Percentiles rank a stretch among this genome's conserved stretches.
Evolutionary conservation across 768 basidiomycete species (phyloP).

Genomic region (Mycena vitilis): DNA sequence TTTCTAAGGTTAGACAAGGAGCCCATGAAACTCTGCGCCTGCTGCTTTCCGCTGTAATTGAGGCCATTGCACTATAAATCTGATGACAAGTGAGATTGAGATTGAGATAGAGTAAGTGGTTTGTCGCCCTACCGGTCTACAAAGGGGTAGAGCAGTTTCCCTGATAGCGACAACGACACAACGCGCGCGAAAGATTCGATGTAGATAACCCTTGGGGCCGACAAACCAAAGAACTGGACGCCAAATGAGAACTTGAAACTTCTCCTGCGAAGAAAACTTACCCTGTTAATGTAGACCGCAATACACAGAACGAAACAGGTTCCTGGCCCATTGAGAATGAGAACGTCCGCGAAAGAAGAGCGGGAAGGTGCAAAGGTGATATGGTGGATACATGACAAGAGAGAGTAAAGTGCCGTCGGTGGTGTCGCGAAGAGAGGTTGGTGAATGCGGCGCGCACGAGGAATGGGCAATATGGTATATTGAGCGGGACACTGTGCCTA

Average conservation of each 20-base stretch:
- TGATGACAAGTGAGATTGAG: constrained; percentile 40
- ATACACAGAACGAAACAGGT: constrained; percentile 87
- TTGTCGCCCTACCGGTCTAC: constrained; percentile 74
- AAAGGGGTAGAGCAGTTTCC: constrained; percentile 80
- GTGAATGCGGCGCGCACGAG: constrained; percentile 89
- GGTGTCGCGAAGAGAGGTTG: constrained; percentile 81
- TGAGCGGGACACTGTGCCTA: constrained; percentile 23
- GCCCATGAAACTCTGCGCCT: constrained; percentile 67
- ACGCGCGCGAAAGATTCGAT: constrained; percentile 96
- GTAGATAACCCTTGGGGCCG: constrained; percentile 82
- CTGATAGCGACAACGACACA: constrained; percentile 82
- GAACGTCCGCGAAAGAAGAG: constrained; percentile 70
- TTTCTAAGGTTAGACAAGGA: constrained; percentile 66
- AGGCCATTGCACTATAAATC: constrained; percentile 95
- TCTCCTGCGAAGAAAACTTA: constrained; percentile 49
- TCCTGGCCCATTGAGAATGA: constrained; percentile 95
- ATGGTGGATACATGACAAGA: constrained; percentile 70
- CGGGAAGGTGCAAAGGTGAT: constrained; percentile 66
- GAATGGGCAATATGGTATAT: constrained; percentile 74
- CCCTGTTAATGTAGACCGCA: constrained; percentile 78
- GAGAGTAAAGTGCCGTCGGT: constrained; percentile 70
- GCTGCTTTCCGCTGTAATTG: constrained; percentile 55
- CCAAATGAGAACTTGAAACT: constrained; percentile 7
- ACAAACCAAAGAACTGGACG: constrained; percentile 77
- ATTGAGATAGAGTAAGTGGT: constrained; percentile 9